phyloP scores from a whole-genome alignment of 1,284 basidiomycete species.

The Austroboletus rostrupii region DNA sequence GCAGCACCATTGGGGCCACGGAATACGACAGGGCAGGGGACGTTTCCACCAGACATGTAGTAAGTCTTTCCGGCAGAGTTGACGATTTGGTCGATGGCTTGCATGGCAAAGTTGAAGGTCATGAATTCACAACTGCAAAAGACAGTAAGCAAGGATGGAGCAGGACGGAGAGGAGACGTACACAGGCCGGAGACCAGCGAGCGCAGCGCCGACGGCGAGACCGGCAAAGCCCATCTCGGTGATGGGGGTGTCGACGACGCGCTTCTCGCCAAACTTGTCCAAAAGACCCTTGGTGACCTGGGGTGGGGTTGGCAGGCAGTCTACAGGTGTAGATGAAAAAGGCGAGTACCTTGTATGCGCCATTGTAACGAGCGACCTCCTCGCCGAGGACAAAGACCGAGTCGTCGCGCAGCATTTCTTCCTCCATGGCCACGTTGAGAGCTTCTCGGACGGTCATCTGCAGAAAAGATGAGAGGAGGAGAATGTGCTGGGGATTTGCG shows the following conservation, averaged over 20 bases:
- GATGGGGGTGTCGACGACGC: slow-evolving; percentile 97
- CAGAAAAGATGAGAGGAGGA: slow-evolving; percentile 6
- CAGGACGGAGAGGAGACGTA: slow-evolving; percentile 30
- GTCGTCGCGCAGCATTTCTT: slow-evolving; percentile 98
- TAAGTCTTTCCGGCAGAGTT: slow-evolving; percentile 99
- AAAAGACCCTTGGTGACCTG: slow-evolving; percentile 96
- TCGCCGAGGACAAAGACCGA: slow-evolving; percentile 95
- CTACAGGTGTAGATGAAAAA: slow-evolving; percentile 2
- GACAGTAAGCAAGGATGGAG: slow-evolving; percentile 9
- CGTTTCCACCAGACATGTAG: slow-evolving; percentile 99
- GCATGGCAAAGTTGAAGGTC: slow-evolving; percentile 96
- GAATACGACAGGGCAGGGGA: slow-evolving; percentile 98
- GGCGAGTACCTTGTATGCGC: slow-evolving; percentile 89
- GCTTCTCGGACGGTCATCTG: slow-evolving; percentile 99
- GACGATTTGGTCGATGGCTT: slow-evolving; percentile 99
- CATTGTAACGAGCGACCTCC: slow-evolving; percentile 98
- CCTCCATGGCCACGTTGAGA: slow-evolving; percentile 97
- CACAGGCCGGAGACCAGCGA: slow-evolving; percentile 93
- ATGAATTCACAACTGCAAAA: slow-evolving; percentile 92
- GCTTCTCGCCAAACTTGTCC: slow-evolving; percentile 99
- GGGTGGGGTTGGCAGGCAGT: slow-evolving; percentile 5
- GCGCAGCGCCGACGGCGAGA: slow-evolving; percentile 91
- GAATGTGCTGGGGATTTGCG: slow-evolving; percentile 12
- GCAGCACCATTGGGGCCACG: slow-evolving; percentile 99
- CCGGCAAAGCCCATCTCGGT: slow-evolving; percentile 99